Evolutionary conservation across 2,329 filamentous ascomycete species (phyloP).

Genomic region (Arthrobotrys megalospora): DNA sequence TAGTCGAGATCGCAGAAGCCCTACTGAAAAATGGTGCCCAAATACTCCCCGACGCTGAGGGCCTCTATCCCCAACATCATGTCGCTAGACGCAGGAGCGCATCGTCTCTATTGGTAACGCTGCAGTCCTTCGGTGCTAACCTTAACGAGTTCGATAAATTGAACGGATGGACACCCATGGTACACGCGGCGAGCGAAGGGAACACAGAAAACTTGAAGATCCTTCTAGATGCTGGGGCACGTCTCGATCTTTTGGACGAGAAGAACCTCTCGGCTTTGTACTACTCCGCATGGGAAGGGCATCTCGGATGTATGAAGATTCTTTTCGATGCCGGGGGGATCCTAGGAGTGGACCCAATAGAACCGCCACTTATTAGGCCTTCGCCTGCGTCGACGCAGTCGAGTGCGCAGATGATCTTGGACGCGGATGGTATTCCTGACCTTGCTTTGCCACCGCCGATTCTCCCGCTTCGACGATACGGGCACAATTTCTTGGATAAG

Average conservation of each 20-base stretch:
- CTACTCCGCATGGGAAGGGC: slow-evolving; percentile 98
- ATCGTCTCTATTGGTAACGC: slow-evolving; percentile 81
- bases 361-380: slow-evolving; percentile 62
- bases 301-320: slow-evolving; percentile 92
- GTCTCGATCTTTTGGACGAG: slow-evolving; percentile 86
- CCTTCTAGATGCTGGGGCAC: slow-evolving; percentile 82
- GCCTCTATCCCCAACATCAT: slow-evolving; percentile 95
- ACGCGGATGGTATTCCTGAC: slow-evolving; percentile 89
- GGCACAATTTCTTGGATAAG: slow-evolving; percentile 97
- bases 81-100: slow-evolving; percentile 90
- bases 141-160: slow-evolving; percentile 94
- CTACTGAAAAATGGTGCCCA: slow-evolving; percentile 84
- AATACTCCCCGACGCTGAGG: slow-evolving; percentile 94
- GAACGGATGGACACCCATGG: slow-evolving; percentile 96
- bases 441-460: slow-evolving; percentile 95
- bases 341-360: slow-evolving; percentile 62
- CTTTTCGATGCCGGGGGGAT: slow-evolving; percentile 73
- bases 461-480: slow-evolving; percentile 92
- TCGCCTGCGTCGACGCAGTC: slow-evolving; percentile 65
- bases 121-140: slow-evolving; percentile 89
- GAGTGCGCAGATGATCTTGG: slow-evolving; percentile 76
- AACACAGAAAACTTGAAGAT: slow-evolving; percentile 89
- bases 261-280: slow-evolving; percentile 96
- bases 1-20: slow-evolving; percentile 84
- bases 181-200: slow-evolving; percentile 96